Percentiles rank a stretch among this genome's conserved stretches.
Conservation (phyloP, 441 rosid species). For the Corymbia calophylla region DNA sequence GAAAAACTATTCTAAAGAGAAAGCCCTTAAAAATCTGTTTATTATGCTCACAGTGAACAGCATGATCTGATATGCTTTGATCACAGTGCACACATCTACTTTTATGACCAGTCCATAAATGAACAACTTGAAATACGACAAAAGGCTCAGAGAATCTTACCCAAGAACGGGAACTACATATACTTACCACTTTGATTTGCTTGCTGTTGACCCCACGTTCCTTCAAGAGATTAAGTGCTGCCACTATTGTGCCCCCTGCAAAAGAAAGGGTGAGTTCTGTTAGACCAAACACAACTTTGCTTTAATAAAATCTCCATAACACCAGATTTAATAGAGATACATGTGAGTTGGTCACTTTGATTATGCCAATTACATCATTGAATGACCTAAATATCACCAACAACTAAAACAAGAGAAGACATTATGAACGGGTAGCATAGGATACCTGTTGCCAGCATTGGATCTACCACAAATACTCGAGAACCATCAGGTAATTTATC, state of each 20-base stretch:
- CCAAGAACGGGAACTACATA: not conserved
- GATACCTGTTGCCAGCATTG: conserved; percentile 82
- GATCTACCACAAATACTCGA: conserved; percentile 77
- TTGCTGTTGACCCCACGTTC: conserved; percentile 62
- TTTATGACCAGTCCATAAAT: not conserved
- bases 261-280: not conserved
- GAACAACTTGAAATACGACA: not conserved
- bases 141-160: not conserved
- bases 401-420: not conserved
- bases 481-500: conserved; percentile 55
- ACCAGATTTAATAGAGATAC: not conserved
- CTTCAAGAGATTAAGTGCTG: conserved; percentile 63
- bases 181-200: conserved; percentile 85
- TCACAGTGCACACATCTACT: not conserved
- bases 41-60: not conserved
- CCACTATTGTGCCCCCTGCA: conserved; percentile 84
- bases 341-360: not conserved
- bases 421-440: not conserved
- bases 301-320: not conserved
- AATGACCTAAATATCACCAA: not conserved
- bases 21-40: not conserved
- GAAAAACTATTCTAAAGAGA: not conserved
- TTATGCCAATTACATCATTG: not conserved
- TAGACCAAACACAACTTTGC: not conserved
- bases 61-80: not conserved